phyloP scores from a whole-genome alignment of 2,329 filamentous ascomycete species.

The Hansfordia pulvinata region DNA sequence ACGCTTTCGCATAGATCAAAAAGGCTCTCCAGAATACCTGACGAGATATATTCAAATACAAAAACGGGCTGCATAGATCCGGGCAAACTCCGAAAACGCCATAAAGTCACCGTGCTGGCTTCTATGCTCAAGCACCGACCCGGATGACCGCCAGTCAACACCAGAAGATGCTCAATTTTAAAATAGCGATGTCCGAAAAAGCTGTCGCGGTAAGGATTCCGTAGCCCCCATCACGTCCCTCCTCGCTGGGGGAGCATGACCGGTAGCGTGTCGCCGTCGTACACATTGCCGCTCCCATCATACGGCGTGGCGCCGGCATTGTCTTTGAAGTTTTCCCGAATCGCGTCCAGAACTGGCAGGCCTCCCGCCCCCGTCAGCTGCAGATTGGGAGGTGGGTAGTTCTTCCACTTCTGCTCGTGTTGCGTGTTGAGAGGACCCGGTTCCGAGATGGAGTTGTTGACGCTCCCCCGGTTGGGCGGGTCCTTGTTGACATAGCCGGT shows the following conservation, averaged over 20 bases:
- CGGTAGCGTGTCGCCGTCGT: constrained; percentile 25
- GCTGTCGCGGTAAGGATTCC: background rate
- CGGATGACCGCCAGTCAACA: too few species aligned
- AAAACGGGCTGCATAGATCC: too few species aligned
- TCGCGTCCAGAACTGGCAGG: constrained; percentile 18
- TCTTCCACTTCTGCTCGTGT: constrained; percentile 14
- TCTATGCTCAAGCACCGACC: too few species aligned
- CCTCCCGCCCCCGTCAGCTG: constrained; percentile 28
- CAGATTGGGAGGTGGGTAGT: constrained; percentile 26
- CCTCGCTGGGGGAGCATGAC: background rate
- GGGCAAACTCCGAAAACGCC: too few species aligned
- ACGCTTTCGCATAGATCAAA: too few species aligned
- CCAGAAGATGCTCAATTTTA: too few species aligned
- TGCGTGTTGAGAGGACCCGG: constrained; percentile 22
- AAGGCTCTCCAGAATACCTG: too few species aligned
- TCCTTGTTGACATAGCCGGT: constrained; percentile 37
- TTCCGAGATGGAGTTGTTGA: constrained; percentile 28
- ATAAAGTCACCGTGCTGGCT: too few species aligned
- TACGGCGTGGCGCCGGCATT: constrained; percentile 23
- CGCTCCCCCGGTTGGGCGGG: constrained; percentile 17
- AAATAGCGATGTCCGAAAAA: too few species aligned
- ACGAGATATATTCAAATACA: too few species aligned
- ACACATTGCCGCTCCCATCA: constrained; percentile 27
- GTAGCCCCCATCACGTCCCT: too few species aligned
- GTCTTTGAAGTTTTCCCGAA: constrained; percentile 18